Base-by-base conservation (phyloP, 2,329 filamentous ascomycete genomes). In the Chlorencoelia australis region DNA sequence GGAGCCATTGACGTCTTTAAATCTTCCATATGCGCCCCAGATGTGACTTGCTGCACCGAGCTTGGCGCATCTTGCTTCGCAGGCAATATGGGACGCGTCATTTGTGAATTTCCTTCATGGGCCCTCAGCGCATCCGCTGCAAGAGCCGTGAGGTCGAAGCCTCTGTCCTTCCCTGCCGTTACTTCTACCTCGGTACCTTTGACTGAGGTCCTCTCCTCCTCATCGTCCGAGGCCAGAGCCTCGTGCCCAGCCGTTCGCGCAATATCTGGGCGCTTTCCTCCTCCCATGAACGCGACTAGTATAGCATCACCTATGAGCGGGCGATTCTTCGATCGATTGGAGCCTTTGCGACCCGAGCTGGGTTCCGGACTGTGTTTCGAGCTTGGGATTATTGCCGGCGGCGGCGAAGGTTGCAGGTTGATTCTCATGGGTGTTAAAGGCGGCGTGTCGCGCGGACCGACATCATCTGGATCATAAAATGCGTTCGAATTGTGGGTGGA, bases 201-300 rank as follows among this genome's bases (percentile, higher is more conserved):
- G 30, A 38, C 21, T 3, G 39, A 30, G 20, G 18, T 55, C 43
- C 64, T 61, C 30, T 65, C 61, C 10, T 63, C 63, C 36, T 63
- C 59, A 37, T 59, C 54, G 38, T 62, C 64, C 2, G 60, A 62
- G 15, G 67, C 64, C 31, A 82, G 62, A 15, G 71, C 66, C 45
- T 67, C 56, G 43, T 63, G 60, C 44, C 67, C 70, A 39, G 74
- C 79, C 52, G 61, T 55, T 46, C 61, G 62, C 40, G 78, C 77
- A 52, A 85, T 71, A 33, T 86, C 77, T 33, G 72, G 75, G 47
- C 66, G 66, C 52, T 75, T 75, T 51, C 76, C 74, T 53, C 66
- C 72, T 49, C 65, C 73, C 63, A 88, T 68, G 56, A 69, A 66
- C 39, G 64, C 61, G 44, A 89, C 68, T 57, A 89, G 67, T 45